Evolutionary conservation across 345 rosid genomes (phyloP).

Genomic region (Eucalyptus curtisii): DNA sequence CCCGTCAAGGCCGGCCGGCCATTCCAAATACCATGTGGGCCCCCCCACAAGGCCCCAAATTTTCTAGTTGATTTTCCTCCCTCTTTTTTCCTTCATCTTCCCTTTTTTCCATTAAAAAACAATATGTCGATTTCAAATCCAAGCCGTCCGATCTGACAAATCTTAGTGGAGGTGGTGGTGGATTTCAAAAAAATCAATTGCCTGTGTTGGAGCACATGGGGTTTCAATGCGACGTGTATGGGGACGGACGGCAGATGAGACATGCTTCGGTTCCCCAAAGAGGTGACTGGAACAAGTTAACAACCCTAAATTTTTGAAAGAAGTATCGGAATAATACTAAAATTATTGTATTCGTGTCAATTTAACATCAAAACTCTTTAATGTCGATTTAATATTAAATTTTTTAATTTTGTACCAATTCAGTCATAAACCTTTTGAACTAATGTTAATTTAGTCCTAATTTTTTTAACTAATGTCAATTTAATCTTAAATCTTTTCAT

Average conservation of each 20-base stretch:
- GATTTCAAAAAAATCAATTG: background rate
- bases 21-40: background rate
- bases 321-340: too few species aligned
- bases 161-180: background rate
- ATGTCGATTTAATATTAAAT: too few species aligned
- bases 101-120: background rate
- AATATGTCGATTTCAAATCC: background rate
- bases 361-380: fast-evolving
- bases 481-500: too few species aligned
- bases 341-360: too few species aligned
- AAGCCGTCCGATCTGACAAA: background rate
- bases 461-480: too few species aligned
- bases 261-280: background rate
- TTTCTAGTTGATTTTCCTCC: background rate
- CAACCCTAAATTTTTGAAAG: too few species aligned
- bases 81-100: background rate
- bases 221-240: background rate
- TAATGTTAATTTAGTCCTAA: fast-evolving
- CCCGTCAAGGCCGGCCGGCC: background rate
- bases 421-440: too few species aligned
- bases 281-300: too few species aligned
- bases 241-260: background rate
- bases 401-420: fast-evolving
- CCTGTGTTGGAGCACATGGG: background rate
- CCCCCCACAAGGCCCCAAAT: background rate